Evolutionary conservation across 495 filamentous ascomycete genomes (phyloP).

Genomic region (Neurospora discreta): DNA sequence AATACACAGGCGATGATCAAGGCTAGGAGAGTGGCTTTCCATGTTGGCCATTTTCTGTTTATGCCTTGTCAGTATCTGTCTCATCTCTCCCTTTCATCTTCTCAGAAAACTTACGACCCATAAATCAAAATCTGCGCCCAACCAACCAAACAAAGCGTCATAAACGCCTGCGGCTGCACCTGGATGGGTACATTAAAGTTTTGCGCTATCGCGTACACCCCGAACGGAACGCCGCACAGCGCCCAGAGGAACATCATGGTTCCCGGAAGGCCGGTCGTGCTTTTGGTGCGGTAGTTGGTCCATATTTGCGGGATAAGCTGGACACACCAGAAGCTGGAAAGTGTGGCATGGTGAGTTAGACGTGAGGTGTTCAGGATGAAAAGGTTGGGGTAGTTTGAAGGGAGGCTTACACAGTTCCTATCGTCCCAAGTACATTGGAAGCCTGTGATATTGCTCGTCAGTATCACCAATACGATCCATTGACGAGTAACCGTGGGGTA

Average conservation of each 20-base stretch:
- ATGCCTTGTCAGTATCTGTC: too few species aligned
- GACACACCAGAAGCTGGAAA: slow-evolving; percentile 34
- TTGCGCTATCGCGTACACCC: slow-evolving; percentile 36
- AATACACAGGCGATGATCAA: slow-evolving; percentile 33
- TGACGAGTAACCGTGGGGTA: not conserved
- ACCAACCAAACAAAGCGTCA: slow-evolving; percentile 48
- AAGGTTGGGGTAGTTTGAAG: not conserved
- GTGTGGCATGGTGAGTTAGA: not conserved
- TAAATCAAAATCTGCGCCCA: slow-evolving; percentile 61
- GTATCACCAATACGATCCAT: not conserved
- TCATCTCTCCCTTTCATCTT: not conserved
- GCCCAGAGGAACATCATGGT: slow-evolving; percentile 71
- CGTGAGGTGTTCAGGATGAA: not conserved
- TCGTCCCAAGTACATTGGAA: slow-evolving; percentile 34
- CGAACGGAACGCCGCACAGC: slow-evolving; percentile 41
- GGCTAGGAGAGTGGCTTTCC: slow-evolving; percentile 38
- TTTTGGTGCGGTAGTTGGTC: slow-evolving; percentile 59
- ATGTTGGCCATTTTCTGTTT: slow-evolving; percentile 32
- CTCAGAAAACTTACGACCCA: slow-evolving; percentile 34
- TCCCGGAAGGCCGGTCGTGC: slow-evolving; percentile 60
- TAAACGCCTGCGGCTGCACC: slow-evolving; percentile 63
- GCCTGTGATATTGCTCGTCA: slow-evolving; percentile 15
- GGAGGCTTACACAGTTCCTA: not conserved
- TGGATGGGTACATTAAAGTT: slow-evolving; percentile 67
- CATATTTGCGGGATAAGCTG: slow-evolving; percentile 48